These are phyloP conservation scores for Nannochloris sp. DNA, from an alignment of 139 green algal species.

Conservation along the genomic window DNA sequence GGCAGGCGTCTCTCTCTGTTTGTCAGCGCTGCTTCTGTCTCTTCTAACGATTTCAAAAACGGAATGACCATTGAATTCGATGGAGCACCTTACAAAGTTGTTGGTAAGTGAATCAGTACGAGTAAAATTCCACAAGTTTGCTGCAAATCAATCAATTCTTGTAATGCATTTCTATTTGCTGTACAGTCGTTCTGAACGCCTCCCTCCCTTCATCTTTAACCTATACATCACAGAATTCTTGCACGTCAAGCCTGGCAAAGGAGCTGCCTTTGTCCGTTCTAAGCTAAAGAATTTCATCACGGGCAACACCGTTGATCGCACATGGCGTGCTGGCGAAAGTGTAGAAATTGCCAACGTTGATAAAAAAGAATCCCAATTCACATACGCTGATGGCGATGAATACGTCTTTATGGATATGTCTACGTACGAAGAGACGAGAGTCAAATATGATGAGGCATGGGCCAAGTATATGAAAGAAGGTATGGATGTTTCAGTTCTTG, in stretches of 20 bases:
- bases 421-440: conserved; percentile 90
- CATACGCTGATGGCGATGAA: conserved; percentile 70
- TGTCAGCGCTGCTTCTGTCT: conserved; percentile 30
- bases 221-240: conserved; percentile 77
- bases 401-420: conserved; percentile 96
- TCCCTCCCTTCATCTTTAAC: background rate
- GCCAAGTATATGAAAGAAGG: conserved; percentile 88
- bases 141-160: background rate
- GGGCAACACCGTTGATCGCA: conserved; percentile 76
- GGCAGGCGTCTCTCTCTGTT: background rate
- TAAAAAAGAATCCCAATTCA: conserved; percentile 73
- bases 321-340: conserved; percentile 91
- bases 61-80: conserved; percentile 89
- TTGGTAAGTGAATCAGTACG: conserved; percentile 31
- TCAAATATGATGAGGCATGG: conserved; percentile 70
- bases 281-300: conserved; percentile 98
- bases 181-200: background rate
- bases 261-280: conserved; percentile 91
- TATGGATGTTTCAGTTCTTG: conserved; percentile 60
- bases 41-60: conserved; percentile 91
- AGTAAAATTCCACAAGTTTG: background rate
- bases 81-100: conserved; percentile 61
- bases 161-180: background rate
- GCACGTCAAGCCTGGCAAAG: conserved; percentile 99
- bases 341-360: conserved; percentile 63